phyloP scores from a whole-genome alignment of 305 asterid species.

The Lippia alba region DNA sequence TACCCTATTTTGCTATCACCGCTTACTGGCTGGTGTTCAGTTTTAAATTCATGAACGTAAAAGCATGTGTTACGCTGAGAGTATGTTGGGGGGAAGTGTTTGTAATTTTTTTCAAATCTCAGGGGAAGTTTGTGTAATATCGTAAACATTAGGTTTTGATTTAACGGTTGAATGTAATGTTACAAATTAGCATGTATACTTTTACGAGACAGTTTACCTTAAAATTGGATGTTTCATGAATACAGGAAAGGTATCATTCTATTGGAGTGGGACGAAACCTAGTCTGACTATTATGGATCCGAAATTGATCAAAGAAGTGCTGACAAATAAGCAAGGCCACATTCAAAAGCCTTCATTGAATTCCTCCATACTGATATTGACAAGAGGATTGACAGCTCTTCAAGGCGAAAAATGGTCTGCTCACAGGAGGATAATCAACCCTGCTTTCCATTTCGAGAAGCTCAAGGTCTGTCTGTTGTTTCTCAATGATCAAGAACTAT shows the following conservation, averaged over 20 bases:
- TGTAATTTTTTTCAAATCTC: no score
- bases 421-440: conserved; percentile 57
- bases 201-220: neutral
- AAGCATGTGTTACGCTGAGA: no score
- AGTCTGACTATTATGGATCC: conserved; percentile 50
- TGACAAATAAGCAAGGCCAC: conserved; percentile 49
- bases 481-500: neutral
- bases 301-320: conserved; percentile 49
- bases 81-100: no score
- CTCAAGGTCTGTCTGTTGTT: conserved; percentile 40
- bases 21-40: no score
- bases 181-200: no score
- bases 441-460: conserved; percentile 56
- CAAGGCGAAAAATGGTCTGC: conserved; percentile 56
- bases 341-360: conserved; percentile 46
- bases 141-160: no score
- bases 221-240: no score
- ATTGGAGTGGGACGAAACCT: conserved; percentile 55
- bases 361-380: conserved; percentile 43
- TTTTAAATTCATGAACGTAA: no score
- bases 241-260: conserved; percentile 52
- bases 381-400: conserved; percentile 53
- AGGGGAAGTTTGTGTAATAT: no score
- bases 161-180: no score
- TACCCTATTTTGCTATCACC: no score